Conservation (phyloP, 176 grass and related monocot species). For the Cocos nucifera region DNA sequence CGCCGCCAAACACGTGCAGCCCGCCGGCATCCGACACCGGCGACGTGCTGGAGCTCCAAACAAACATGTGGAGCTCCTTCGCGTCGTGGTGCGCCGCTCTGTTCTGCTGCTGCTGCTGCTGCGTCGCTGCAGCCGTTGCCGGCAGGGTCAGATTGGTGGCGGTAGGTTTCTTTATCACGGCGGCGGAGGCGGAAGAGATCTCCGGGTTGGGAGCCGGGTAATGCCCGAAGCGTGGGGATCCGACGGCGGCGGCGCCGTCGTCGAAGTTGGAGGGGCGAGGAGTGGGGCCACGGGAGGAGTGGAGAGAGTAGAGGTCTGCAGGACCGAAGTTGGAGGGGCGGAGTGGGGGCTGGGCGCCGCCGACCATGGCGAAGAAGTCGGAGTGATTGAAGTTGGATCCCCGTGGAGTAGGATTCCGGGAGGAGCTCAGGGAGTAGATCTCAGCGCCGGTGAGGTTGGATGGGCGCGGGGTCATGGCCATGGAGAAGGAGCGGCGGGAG, state of each 20-base stretch:
- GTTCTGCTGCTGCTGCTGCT: slow-evolving; percentile 1
- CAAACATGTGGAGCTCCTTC: slow-evolving; percentile 99
- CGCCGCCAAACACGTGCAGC: slow-evolving; percentile 38
- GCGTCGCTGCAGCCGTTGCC: background rate
- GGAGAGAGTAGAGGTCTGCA: slow-evolving; percentile 51
- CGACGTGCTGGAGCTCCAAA: slow-evolving; percentile 79
- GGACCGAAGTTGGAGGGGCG: slow-evolving; percentile 61
- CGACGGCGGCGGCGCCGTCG: slow-evolving; percentile 19
- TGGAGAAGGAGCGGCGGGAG: slow-evolving; percentile 43
- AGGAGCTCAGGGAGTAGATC: slow-evolving; percentile 80
- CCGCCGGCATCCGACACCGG: slow-evolving; percentile 81
- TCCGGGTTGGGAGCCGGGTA: too few species aligned
- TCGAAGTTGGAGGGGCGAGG: slow-evolving; percentile 83
- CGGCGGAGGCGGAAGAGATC: background rate
- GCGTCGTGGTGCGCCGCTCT: slow-evolving; percentile 42
- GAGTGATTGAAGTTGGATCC: slow-evolving; percentile 82
- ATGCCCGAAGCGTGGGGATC: too few species aligned
- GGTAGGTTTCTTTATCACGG: slow-evolving; percentile 1
- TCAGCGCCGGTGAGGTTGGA: slow-evolving; percentile 21
- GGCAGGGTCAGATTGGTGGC: background rate
- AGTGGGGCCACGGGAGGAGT: slow-evolving; percentile 63
- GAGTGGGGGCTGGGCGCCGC: slow-evolving; percentile 30
- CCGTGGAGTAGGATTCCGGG: slow-evolving; percentile 68
- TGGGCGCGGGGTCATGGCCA: slow-evolving; percentile 30
- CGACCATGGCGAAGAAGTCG: slow-evolving; percentile 83